These are phyloP conservation scores for Yamadazyma sp. DNA, from an alignment of 805 yeast genomes.

Conservation along the genomic window DNA sequence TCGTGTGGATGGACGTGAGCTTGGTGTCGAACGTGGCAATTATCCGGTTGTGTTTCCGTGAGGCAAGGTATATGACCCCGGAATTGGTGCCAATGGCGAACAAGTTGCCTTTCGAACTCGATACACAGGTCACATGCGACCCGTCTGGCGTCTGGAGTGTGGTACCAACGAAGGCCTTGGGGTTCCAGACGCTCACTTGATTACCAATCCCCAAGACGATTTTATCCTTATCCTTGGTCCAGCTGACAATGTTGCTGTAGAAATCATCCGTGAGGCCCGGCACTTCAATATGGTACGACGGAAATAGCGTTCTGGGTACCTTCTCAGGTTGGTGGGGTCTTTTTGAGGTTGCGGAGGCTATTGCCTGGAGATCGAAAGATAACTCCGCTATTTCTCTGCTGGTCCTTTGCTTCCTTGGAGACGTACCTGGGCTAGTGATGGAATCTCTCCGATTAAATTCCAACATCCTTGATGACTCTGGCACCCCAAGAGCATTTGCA, in stretches of 20 bases:
- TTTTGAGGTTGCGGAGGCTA: neutral
- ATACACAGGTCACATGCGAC: conserved; percentile 55
- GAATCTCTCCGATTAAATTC: no score
- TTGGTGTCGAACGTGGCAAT: neutral
- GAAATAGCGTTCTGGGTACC: no score
- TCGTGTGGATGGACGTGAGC: conserved; percentile 34
- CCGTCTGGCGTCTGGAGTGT: neutral
- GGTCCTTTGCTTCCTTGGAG: neutral
- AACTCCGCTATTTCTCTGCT: neutral
- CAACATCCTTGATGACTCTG: neutral
- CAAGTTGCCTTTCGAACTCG: conserved; percentile 50
- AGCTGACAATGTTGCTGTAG: conserved; percentile 71
- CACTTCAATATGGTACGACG: no score
- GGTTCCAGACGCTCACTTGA: conserved; percentile 1
- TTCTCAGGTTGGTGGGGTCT: no score
- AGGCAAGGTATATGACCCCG: conserved; percentile 47
- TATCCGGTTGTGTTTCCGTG: conserved; percentile 3
- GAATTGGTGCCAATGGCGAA: conserved; percentile 57
- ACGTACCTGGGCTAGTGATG: neutral
- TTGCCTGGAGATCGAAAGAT: neutral
- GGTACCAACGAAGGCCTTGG: neutral
- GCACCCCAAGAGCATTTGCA: conserved; percentile 1
- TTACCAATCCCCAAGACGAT: conserved; percentile 63
- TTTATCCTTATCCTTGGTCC: conserved; percentile 53
- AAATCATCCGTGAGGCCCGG: conserved; percentile 55